Evolutionary conservation across 495 filamentous ascomycete genomes (phyloP), one percentile per base, ranked within the genome.

Genomic region (Parathielavia appendiculata): DNA sequence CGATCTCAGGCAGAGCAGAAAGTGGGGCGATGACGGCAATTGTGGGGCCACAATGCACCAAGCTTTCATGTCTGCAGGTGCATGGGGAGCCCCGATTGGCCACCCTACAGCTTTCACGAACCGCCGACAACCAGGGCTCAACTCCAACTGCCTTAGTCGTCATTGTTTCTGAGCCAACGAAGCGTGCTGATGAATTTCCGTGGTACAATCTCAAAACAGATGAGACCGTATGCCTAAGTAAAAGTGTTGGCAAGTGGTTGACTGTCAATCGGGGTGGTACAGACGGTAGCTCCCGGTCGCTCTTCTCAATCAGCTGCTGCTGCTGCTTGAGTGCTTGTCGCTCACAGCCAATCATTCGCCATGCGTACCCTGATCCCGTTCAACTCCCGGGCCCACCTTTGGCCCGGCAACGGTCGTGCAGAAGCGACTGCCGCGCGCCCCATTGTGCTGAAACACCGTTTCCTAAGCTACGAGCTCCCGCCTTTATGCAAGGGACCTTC

Each of bases 11-110:
- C 52, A 63, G 47, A 43, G 26, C 46, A 5, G 60, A 57, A 64
- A 41, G 64, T 60, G 64, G 64, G 62, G 43, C 62, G 34, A 63
- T 67, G 64, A 67, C 64, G 64, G 54, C 14, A 62, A 23, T 3
- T 14, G 48, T 60, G 58, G 54, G 60, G 23, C 54, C 11, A 5
- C 26, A 10, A 5, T 32, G 20, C 51, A n/a, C 43, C 51, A 50
- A 51, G 51, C 51, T 51, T 12, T 52, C 14, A 36, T 32, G 17
- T 39, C 53, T 23, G 30, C 34, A 23, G 19, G 23, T n/a, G 32
- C 48, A n/a, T 34, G n/a, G 48, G 2, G 13, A 5, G 19, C 49
- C 30, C 57, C 50, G 19, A 59, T 56, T 56, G 54, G 54, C 44
- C 26, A 2, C 23, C 1, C 0, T 20, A 13, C 32, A 19, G 11